These are phyloP conservation scores for Ceratobasidium sp. DNA, from an alignment of 1,284 basidiomycete genomes.

Conservation along the genomic window DNA sequence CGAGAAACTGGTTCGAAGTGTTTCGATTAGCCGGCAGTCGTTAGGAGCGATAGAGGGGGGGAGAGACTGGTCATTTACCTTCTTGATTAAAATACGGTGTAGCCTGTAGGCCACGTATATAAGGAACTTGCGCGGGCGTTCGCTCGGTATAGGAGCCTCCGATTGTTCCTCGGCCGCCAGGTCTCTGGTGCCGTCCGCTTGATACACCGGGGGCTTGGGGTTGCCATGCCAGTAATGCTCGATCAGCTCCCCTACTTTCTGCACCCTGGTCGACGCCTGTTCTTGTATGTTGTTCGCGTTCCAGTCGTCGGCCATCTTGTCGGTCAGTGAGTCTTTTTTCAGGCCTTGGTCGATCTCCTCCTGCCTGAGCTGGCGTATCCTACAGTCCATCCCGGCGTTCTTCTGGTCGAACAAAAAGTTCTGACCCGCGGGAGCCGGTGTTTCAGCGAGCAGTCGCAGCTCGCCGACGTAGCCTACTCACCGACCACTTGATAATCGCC, in stretches of 20 bases:
- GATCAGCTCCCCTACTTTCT: background rate
- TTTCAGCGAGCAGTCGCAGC: background rate
- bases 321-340: background rate
- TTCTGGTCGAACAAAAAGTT: conserved; percentile 10
- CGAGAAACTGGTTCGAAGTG: background rate
- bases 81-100: background rate
- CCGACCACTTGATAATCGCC: background rate
- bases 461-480: background rate
- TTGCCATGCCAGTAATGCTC: conserved; percentile 18
- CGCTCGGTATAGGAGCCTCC: background rate
- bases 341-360: background rate
- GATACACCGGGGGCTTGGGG: background rate
- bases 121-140: conserved; percentile 11
- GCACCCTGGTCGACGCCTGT: background rate
- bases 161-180: background rate
- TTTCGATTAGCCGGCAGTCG: background rate
- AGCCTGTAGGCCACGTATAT: background rate
- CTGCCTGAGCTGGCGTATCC: background rate
- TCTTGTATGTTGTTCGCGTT: background rate
- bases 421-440: background rate
- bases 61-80: background rate
- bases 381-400: background rate
- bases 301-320: conserved; percentile 1
- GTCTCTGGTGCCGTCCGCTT: background rate
- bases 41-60: too few species aligned